Conservation (phyloP, 192 early-diverging fungal species). For the Phycomyces nitens region DNA sequence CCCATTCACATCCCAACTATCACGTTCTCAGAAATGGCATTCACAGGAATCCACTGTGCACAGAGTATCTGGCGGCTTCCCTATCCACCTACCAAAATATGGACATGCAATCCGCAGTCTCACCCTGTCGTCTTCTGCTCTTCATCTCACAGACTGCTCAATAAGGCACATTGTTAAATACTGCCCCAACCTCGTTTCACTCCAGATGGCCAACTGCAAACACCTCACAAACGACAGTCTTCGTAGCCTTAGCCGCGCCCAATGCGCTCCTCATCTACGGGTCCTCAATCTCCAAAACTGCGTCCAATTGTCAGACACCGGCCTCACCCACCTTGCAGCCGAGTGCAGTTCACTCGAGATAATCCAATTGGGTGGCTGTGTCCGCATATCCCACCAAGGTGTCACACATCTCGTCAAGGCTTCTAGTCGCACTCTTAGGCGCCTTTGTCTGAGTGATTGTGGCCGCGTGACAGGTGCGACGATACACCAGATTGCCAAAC, state of each 20-base stretch:
- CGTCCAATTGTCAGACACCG: conserved; percentile 34
- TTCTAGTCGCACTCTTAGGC: conserved; percentile 23
- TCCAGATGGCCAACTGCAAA: conserved; percentile 37
- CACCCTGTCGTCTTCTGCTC: conserved; percentile 6
- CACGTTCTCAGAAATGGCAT: not conserved
- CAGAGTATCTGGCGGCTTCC: conserved; percentile 4
- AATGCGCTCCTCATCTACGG: conserved; percentile 20
- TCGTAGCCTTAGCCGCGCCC: conserved; percentile 17
- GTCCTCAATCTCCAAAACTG: conserved; percentile 41
- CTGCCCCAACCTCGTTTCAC: conserved; percentile 37
- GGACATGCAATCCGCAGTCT: conserved; percentile 10
- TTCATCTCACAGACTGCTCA: conserved; percentile 35
- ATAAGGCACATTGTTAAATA: conserved; percentile 28
- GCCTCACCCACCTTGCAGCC: conserved; percentile 29
- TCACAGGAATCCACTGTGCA: conserved; percentile 1
- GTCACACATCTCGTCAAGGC: conserved; percentile 12
- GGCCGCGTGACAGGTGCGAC: conserved; percentile 21
- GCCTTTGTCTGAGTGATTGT: conserved; percentile 38
- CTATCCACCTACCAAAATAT: conserved; percentile 11
- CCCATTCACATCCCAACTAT: not conserved
- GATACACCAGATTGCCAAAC: conserved; percentile 16
- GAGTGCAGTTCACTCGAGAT: conserved; percentile 18
- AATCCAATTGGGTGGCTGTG: conserved; percentile 17
- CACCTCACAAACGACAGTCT: conserved; percentile 38
- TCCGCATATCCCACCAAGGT: conserved; percentile 15